These are phyloP conservation scores for Metschnikowia colocasiae DNA, from an alignment of 805 yeast genomes.

Conservation along the genomic window DNA sequence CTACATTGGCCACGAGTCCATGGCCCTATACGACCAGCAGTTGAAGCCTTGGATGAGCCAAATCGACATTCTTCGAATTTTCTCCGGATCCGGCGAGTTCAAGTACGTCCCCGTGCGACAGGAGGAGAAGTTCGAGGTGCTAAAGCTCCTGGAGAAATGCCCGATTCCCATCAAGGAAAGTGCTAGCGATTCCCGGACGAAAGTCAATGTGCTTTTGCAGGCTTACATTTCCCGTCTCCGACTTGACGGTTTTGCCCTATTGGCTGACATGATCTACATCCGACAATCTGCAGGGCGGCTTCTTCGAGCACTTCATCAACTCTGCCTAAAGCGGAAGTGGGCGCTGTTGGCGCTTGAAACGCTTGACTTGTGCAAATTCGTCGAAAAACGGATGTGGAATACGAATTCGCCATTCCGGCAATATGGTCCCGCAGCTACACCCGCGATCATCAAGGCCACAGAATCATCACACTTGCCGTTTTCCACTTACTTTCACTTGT, in stretches of 20 bases:
- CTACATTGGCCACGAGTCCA: conserved; percentile 74
- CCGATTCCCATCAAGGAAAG: conserved; percentile 85
- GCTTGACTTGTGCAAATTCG: conserved; percentile 71
- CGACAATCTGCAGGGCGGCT: conserved; percentile 92
- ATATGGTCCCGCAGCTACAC: conserved; percentile 62
- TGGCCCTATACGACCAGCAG: conserved; percentile 59
- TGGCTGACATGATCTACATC: conserved; percentile 89
- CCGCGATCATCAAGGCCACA: conserved; percentile 63
- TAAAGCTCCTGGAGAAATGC: conserved; percentile 61
- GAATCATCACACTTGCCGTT: conserved; percentile 85
- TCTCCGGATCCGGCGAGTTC: conserved; percentile 83
- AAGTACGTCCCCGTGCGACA: conserved; percentile 76
- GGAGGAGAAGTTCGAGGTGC: conserved; percentile 77
- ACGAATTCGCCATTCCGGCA: conserved; percentile 85
- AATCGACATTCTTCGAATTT: conserved; percentile 72
- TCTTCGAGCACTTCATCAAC: conserved; percentile 79
- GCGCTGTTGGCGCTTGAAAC: conserved; percentile 54
- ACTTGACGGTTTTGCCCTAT: conserved; percentile 84
- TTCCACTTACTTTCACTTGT: conserved; percentile 66
- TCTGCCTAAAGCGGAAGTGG: conserved; percentile 70
- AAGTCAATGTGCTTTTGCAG: conserved; percentile 76
- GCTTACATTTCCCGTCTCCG: conserved; percentile 75
- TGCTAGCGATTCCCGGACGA: conserved; percentile 67
- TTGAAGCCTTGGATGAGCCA: conserved; percentile 63
- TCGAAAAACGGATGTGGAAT: conserved; percentile 79